phyloP scores from a whole-genome alignment of 768 basidiomycete species.

The Auricularia sp. region DNA sequence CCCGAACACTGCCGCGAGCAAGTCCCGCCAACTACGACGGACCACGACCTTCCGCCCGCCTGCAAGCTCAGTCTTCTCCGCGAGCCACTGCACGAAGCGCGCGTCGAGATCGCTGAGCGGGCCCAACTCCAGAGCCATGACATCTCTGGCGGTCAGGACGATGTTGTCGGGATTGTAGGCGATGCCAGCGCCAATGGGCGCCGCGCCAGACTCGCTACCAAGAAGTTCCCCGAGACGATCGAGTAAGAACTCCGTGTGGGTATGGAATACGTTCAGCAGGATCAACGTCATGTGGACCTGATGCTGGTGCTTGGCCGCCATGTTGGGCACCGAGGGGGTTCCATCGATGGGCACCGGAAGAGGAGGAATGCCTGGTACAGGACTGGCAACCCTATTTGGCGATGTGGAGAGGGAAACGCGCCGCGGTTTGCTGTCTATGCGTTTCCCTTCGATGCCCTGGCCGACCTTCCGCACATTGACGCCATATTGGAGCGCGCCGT shows the following conservation, averaged over 20 bases:
- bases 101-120: conserved; percentile 62
- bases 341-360: neutral
- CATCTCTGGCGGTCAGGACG: conserved; percentile 50
- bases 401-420: neutral
- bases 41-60: conserved; percentile 32
- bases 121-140: conserved; percentile 60
- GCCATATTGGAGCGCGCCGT: conserved; percentile 37
- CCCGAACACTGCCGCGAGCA: conserved; percentile 34
- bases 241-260: conserved; percentile 49
- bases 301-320: conserved; percentile 25
- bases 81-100: conserved; percentile 71
- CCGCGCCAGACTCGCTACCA: conserved; percentile 2
- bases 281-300: conserved; percentile 40
- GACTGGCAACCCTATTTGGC: neutral
- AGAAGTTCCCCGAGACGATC: conserved; percentile 29
- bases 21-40: conserved; percentile 37
- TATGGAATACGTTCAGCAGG: conserved; percentile 56
- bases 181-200: conserved; percentile 12
- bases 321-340: conserved; percentile 14
- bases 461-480: conserved; percentile 48
- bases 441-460: conserved; percentile 63
- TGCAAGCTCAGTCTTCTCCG: conserved; percentile 38
- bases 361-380: neutral
- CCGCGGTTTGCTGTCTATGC: neutral
- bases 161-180: conserved; percentile 18